These are phyloP conservation scores for Pestalotiopsis sp. DNA, from an alignment of 2,329 filamentous ascomycete genomes.

Conservation along the genomic window DNA sequence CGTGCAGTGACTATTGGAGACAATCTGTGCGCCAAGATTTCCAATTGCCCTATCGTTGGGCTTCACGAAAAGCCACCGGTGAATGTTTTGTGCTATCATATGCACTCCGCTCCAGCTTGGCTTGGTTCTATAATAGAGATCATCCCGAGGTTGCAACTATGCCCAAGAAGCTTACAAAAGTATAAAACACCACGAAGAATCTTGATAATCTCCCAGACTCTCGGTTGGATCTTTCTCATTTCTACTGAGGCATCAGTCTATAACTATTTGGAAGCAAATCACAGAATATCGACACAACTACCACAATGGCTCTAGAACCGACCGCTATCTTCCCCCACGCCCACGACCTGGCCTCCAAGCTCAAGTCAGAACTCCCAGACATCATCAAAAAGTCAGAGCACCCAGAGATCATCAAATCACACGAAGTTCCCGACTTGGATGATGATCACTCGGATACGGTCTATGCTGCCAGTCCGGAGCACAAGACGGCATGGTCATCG, in stretches of 20 bases:
- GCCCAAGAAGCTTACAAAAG: too few relatives aligned
- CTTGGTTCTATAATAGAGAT: not conserved
- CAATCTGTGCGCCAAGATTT: not conserved
- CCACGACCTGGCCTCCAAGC: not conserved
- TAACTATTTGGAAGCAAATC: not conserved
- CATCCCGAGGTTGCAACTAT: not conserved
- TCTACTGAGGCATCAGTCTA: not conserved
- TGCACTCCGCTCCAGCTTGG: not conserved
- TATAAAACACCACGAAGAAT: not conserved
- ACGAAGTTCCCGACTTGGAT: not conserved
- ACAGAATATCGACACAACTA: not conserved
- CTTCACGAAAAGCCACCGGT: not conserved
- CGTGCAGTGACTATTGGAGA: not conserved
- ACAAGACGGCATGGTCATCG: not conserved
- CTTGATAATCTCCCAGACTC: not conserved
- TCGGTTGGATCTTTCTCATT: not conserved
- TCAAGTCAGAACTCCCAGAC: not conserved
- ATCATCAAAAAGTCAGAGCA: not conserved
- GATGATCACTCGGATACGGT: not conserved
- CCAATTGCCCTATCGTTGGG: not conserved
- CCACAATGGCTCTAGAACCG: not conserved
- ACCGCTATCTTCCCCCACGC: not conserved
- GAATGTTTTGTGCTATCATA: not conserved
- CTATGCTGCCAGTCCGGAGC: constrained; percentile 1
- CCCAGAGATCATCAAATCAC: not conserved